These are phyloP conservation scores for Acacia pycnantha DNA, from an alignment of 331 rosid species.

Conservation along the genomic window DNA sequence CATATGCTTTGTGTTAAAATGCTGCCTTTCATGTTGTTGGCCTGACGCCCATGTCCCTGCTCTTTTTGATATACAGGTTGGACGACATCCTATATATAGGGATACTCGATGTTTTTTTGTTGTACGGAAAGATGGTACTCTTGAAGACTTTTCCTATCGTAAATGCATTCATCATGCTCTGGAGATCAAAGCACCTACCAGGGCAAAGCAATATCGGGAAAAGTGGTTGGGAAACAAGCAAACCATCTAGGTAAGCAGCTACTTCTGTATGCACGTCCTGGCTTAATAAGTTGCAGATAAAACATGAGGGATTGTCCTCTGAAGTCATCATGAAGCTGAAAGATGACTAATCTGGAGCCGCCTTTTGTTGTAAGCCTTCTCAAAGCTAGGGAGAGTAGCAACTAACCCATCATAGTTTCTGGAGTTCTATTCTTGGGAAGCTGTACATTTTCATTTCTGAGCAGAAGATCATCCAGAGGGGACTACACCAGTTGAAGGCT, in stretches of 20 bases:
- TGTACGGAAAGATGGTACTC: slow-evolving; percentile 61
- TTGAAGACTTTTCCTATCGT: slow-evolving; percentile 84
- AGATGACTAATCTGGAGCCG: slow-evolving; percentile 19
- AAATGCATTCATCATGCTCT: slow-evolving; percentile 76
- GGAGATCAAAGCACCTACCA: slow-evolving; percentile 60
- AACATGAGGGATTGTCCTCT: slow-evolving; percentile 14
- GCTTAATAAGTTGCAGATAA: slow-evolving; percentile 29
- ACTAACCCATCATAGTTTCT: slow-evolving; percentile 26
- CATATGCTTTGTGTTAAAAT: neutral
- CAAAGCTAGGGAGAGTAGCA: slow-evolving; percentile 34
- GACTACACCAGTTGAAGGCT: slow-evolving; percentile 34
- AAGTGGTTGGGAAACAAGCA: slow-evolving; percentile 32
- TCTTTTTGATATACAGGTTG: slow-evolving; percentile 51
- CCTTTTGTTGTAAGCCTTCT: slow-evolving; percentile 31
- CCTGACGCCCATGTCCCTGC: slow-evolving; percentile 5
- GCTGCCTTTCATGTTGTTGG: neutral
- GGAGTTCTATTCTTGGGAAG: slow-evolving; percentile 27
- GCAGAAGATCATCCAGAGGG: slow-evolving; percentile 32
- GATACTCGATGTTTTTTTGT: slow-evolving; percentile 68
- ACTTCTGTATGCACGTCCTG: neutral
- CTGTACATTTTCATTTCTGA: slow-evolving; percentile 32
- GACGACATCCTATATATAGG: slow-evolving; percentile 50
- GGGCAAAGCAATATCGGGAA: slow-evolving; percentile 46
- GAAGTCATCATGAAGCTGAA: slow-evolving; percentile 25
- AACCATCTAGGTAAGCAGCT: neutral